Base-by-base conservation (phyloP, 2,329 filamentous ascomycete genomes). In the Periconia sp. region DNA sequence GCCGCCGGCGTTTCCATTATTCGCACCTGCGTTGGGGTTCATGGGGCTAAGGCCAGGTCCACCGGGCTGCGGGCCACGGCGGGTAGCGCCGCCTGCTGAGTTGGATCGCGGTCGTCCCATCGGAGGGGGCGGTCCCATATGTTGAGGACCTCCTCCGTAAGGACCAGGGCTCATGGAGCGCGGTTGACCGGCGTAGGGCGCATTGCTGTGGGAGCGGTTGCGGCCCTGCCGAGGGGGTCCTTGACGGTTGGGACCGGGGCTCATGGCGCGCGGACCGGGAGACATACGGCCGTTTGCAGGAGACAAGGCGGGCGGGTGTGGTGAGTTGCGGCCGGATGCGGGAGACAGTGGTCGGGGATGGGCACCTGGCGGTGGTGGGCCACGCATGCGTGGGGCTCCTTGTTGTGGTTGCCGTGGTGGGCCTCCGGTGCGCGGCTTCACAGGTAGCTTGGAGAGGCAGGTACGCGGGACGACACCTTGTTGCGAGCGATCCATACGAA, bases 381-480 rank as follows among this genome's bases (percentile, higher is more conserved):
- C 63, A 18, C 68, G 69, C 63, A 67, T 68, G 42, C 68, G 64
- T 46, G 61, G 61, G 35, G 33, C 11, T 37, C 33, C 33, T n/a
- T 13, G 33, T n/a, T n/a, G 74, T 3, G 83, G 33, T 56, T 79
- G 78, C 49, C 81, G 81, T 48, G 78, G 70, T 20, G 68, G 79
- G 31, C 78, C 23, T 27, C 23, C 77, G 50, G 84, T 79, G 44
- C 92, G 88, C 45, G 92, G 91, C 80, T 95, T 97, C 58, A 97
- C 89, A 17, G 93, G 91, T 47, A 92, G 87, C 53, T 91, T 90
- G 14, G 94, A 97, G 47, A 99, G 82, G 77, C 94, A 99, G 37
- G 92, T 96, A 63, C 94, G 86, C 14, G 94, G 94, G 53, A 90
- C 91, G 49, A 97, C 94, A 79, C 94, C 94, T 79, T 97, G 92